Base-by-base conservation (phyloP, 139 green algal species). In the Spirogloea muscicola region DNA sequence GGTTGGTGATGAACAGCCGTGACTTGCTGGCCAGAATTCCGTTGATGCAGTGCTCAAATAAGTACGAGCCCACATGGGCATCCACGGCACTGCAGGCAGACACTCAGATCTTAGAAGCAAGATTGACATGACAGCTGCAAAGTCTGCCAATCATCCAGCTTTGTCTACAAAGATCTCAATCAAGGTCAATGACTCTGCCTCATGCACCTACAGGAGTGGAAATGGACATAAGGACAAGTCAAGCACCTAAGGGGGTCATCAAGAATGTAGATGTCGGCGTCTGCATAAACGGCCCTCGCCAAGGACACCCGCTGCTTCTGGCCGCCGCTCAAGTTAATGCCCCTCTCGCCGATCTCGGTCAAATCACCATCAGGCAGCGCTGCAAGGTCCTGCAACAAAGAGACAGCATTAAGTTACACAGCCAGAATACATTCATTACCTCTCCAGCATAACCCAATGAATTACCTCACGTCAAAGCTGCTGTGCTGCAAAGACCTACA, bases 181-280 rank as follows among this genome's bases (percentile, higher is more conserved):
- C n/a, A n/a, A n/a, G n/a, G n/a, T n/a, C n/a, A n/a, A n/a, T n/a
- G n/a, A n/a, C n/a, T n/a, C n/a, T n/a, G n/a, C n/a, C n/a, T n/a
- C n/a, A n/a, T n/a, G n/a, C n/a, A n/a, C n/a, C n/a, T n/a, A n/a
- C n/a, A n/a, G n/a, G n/a, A n/a, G n/a, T n/a, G n/a, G n/a, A n/a
- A n/a, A n/a, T n/a, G n/a, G n/a, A n/a, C n/a, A n/a, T n/a, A n/a
- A n/a, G n/a, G n/a, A n/a, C n/a, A n/a, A n/a, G n/a, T n/a, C n/a
- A n/a, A n/a, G n/a, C n/a, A n/a, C n/a, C 68, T 74, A 6, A 97
- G 84, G 5, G 92, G 92, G 74, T 97, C 92, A 77, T 97, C 92
- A 68, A 97, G 69, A 21, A 97, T 77, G 77, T 91, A 90, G 48
- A 96, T 82, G 66, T 97, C 92, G 36, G 92, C 87, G 55, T 64